phyloP scores from a whole-genome alignment of 1,284 basidiomycete genomes.

The Fomitopsis palustris region DNA sequence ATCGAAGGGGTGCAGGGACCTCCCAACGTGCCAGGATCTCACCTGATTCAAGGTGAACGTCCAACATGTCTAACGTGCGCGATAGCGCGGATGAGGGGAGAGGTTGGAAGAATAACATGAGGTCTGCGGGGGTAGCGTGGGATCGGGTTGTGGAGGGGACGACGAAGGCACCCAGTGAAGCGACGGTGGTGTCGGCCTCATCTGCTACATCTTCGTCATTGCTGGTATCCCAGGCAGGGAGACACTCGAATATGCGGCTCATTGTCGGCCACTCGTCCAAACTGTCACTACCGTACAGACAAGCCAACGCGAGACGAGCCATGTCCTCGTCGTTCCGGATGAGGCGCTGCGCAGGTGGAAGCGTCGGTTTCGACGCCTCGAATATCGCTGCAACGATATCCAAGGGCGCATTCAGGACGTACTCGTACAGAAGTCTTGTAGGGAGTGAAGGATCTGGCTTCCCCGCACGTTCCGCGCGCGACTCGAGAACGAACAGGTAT shows the following conservation, averaged over 20 bases:
- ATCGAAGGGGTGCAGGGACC: constrained; percentile 74
- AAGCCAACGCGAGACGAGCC: constrained; percentile 81
- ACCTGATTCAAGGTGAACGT: constrained; percentile 90
- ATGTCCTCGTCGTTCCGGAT: constrained; percentile 82
- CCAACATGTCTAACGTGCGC: constrained; percentile 81
- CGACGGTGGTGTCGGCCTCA: constrained; percentile 74
- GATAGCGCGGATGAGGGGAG: constrained; percentile 74
- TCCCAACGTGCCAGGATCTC: constrained; percentile 88
- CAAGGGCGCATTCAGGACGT: constrained; percentile 68
- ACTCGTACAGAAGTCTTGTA: constrained; percentile 69
- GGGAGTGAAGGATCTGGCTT: constrained; percentile 61
- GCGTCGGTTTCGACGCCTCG: constrained; percentile 86
- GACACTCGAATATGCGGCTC: constrained; percentile 90
- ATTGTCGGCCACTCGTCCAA: constrained; percentile 76
- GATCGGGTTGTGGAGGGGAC: constrained; percentile 65
- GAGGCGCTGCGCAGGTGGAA: constrained; percentile 65
- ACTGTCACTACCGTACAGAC: constrained; percentile 80
- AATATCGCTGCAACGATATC: constrained; percentile 73
- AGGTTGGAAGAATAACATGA: constrained; percentile 80
- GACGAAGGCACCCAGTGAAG: constrained; percentile 77
- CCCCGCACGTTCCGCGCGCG: constrained; percentile 77
- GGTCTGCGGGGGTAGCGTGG: constrained; percentile 60
- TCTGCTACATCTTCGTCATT: constrained; percentile 62
- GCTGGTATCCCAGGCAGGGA: constrained; percentile 82
- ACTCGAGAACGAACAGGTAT: constrained; percentile 87